These are phyloP conservation scores for Phytophthora pisi DNA, from an alignment of 352 stramenopile species.

Conservation along the genomic window DNA sequence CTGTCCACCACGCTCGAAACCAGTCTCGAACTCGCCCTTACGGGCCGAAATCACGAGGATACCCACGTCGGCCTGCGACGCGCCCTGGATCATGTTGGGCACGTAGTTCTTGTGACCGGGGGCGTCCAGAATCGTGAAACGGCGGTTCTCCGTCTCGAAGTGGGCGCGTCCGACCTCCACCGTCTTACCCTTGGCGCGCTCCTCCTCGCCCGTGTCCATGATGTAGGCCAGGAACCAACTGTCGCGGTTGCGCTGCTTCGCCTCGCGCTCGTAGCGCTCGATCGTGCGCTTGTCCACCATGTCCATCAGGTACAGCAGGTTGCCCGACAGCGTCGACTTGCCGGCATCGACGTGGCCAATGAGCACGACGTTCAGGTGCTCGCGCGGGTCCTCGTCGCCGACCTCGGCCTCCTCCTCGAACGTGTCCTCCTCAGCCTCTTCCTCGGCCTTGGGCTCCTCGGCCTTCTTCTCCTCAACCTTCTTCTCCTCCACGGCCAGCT, in stretches of 20 bases:
- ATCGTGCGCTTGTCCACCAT: conserved; percentile 99
- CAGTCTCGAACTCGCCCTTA: conserved; percentile 99
- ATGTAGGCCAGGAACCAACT: conserved; percentile 98
- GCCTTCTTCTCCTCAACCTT: conserved; percentile 36
- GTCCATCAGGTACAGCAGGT: conserved; percentile 98
- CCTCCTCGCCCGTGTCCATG: conserved; percentile 99
- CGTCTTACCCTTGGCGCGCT: conserved; percentile 94
- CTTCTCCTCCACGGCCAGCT: conserved; percentile 31
- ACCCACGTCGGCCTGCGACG: conserved; percentile 97
- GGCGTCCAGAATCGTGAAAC: conserved; percentile 99
- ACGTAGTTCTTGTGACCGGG: conserved; percentile 99
- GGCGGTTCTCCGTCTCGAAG: conserved; percentile 96
- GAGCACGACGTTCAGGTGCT: conserved; percentile 99
- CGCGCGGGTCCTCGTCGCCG: conserved; percentile 93
- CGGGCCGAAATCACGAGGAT: conserved; percentile 96
- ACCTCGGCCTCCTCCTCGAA: conserved; percentile 74
- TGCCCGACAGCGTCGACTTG: conserved; percentile 98
- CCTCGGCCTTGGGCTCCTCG: conserved; percentile 36
- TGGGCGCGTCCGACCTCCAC: conserved; percentile 94
- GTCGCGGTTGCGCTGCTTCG: conserved; percentile 91
- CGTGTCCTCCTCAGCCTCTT: conserved; percentile 26
- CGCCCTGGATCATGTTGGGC: conserved; percentile 98
- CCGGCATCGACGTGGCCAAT: conserved; percentile 99
- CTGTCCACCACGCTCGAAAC: conserved; percentile 98
- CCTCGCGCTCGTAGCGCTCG: conserved; percentile 98